Evolutionary conservation across 1,284 basidiomycete species (phyloP), one percentile per base, ranked within the genome.

Genomic region (Volvariella surrecta): DNA sequence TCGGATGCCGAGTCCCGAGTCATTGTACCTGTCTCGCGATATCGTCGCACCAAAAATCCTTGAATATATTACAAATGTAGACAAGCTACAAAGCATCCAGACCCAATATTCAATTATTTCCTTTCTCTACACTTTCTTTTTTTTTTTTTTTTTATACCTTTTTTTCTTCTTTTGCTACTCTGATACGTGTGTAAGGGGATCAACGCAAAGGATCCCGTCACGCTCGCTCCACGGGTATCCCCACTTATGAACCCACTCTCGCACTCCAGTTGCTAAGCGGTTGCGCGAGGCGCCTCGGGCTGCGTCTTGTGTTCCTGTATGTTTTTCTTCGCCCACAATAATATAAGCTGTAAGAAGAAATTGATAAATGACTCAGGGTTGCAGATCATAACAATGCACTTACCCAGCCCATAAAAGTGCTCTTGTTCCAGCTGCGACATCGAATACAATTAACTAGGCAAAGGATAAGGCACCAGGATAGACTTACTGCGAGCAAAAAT

Each of bases 201-300:
- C 93, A 40, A 95, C 80, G 57, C 87, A 93, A 39, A 97, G 74
- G 43, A 93, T 79, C 1, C 93, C 93, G 52, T 89, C 89, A 10
- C 81, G 76, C 61, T 97, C 93, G 61, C 77, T 89, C 89, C 91
- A 95, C n/a, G 94, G 89, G 63, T 94, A 95, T 40, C 87, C 88
- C 89, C 91, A 97, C 43, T 86, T 79, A 53, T 89, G 84, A 39
- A 97, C 65, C 79, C 87, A 95, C 58, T 91, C 88, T 52, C 88
- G 83, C 34, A 97, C 82, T 13, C 87, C 88, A 1, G 83, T 76
- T 2, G 82, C 87, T 9, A 98, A 71, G 9, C 92, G 81, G 13
- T 79, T 74, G 48, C 89, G 83, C 22, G 87, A 88, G 1, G 89
- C 78, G 30, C 92, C 89, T 40, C 90, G 76, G 10, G 72, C 75